Evolutionary conservation across 768 basidiomycete species (phyloP).

Genomic region (Mycena sanguinolenta): DNA sequence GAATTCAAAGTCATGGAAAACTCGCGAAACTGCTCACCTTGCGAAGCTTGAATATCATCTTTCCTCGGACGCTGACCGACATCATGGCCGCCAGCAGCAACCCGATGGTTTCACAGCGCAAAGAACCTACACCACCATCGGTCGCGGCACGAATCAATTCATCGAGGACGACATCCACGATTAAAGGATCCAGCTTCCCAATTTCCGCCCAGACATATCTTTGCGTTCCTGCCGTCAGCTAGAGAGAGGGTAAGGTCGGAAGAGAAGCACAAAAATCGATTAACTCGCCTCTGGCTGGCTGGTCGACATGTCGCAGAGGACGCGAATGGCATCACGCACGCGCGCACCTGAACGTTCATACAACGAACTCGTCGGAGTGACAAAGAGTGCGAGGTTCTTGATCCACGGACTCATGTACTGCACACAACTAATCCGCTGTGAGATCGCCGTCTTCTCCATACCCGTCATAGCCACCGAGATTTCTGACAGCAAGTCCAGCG

Average conservation of each 20-base stretch:
- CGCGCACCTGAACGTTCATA: constrained; percentile 81
- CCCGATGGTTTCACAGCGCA: constrained; percentile 80
- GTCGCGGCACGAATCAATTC: constrained; percentile 86
- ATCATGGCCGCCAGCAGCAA: constrained; percentile 81
- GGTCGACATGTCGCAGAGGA: constrained; percentile 81
- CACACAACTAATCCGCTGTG: constrained; percentile 78
- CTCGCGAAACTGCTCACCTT: constrained; percentile 61
- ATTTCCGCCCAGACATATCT: constrained; percentile 85
- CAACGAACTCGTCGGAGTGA: constrained; percentile 74
- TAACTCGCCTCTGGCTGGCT: constrained; percentile 75
- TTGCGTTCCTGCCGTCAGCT: constrained; percentile 79
- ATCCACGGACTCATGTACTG: constrained; percentile 93
- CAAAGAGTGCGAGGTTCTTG: constrained; percentile 79
- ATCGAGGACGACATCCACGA: constrained; percentile 81
- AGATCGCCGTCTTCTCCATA: constrained; percentile 55
- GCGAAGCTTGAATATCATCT: constrained; percentile 82
- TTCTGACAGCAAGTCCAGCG: constrained; percentile 91
- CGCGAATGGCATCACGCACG: constrained; percentile 85
- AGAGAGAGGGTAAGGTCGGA: constrained; percentile 6
- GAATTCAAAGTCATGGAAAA: not conserved
- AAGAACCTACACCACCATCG: constrained; percentile 85
- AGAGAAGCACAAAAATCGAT: not conserved
- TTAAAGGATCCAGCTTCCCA: constrained; percentile 72
- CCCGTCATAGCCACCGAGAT: constrained; percentile 77
- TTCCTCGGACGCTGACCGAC: constrained; percentile 83